These are phyloP conservation scores for Kickxella alabastrina DNA, from an alignment of 192 early-diverging fungal species.

Conservation along the genomic window DNA sequence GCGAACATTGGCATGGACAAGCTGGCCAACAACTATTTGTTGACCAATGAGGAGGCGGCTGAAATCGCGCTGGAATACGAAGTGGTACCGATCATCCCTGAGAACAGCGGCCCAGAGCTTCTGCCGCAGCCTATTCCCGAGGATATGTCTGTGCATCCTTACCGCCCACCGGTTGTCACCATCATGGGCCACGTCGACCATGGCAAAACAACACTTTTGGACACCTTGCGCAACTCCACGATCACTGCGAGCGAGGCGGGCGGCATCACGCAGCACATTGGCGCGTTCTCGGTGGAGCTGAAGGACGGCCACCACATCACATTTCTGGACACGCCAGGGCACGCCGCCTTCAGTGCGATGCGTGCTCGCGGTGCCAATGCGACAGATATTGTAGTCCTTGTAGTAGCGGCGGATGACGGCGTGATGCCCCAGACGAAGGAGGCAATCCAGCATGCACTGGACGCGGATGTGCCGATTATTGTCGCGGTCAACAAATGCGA, in stretches of 20 bases:
- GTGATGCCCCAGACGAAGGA: slow-evolving; percentile 97
- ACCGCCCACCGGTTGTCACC: slow-evolving; percentile 88
- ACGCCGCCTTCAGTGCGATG: slow-evolving; percentile 95
- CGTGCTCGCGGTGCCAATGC: slow-evolving; percentile 86
- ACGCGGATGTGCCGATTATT: slow-evolving; percentile 82
- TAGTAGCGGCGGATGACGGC: slow-evolving; percentile 96
- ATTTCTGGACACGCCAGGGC: slow-evolving; percentile 95
- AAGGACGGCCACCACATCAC: slow-evolving; percentile 61
- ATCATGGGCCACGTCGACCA: slow-evolving; percentile 99
- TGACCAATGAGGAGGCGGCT: slow-evolving; percentile 81
- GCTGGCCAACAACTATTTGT: slow-evolving; percentile 69
- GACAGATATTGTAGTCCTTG: slow-evolving; percentile 95
- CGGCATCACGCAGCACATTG: slow-evolving; percentile 98
- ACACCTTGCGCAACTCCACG: slow-evolving; percentile 84
- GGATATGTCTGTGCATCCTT: slow-evolving; percentile 69
- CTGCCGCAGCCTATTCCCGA: slow-evolving; percentile 57
- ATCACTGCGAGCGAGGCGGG: slow-evolving; percentile 92
- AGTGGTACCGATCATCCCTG: slow-evolving; percentile 76
- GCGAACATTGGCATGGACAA: slow-evolving; percentile 76
- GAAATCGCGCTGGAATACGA: slow-evolving; percentile 84
- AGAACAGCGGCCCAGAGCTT: slow-evolving; percentile 35
- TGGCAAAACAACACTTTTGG: slow-evolving; percentile 93
- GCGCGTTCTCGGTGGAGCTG: slow-evolving; percentile 76
- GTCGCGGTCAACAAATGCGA: slow-evolving; percentile 99
- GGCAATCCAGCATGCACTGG: slow-evolving; percentile 88